These are phyloP conservation scores for Akanthomyces dipterigenus DNA, from an alignment of 2,329 filamentous ascomycete species.

Conservation along the genomic window DNA sequence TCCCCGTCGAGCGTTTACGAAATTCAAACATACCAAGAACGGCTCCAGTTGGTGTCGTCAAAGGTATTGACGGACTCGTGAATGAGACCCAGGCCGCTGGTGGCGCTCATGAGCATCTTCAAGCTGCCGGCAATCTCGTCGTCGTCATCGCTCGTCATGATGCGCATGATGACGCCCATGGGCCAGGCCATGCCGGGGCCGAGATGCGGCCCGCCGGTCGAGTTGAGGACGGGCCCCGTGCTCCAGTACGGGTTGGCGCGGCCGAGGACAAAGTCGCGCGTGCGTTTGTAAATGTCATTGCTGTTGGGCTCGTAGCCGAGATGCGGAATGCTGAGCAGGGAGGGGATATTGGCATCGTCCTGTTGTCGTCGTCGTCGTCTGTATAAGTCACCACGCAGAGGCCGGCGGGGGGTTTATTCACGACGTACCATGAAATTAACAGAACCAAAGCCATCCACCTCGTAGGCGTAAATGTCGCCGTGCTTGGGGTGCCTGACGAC, in stretches of 20 bases:
- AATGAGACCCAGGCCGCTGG: slow-evolving; percentile 66
- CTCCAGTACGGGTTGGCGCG: slow-evolving; percentile 68
- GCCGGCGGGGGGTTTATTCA: neutral
- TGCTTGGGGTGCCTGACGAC: slow-evolving; percentile 55
- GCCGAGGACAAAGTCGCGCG: slow-evolving; percentile 66
- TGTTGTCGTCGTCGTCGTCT: slow-evolving; percentile 8
- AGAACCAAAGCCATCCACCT: slow-evolving; percentile 62
- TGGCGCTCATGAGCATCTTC: slow-evolving; percentile 57
- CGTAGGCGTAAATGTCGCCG: slow-evolving; percentile 61
- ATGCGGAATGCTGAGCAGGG: slow-evolving; percentile 54
- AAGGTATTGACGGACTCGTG: slow-evolving; percentile 54
- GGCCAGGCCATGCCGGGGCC: slow-evolving; percentile 74
- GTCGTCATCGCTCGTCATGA: slow-evolving; percentile 70
- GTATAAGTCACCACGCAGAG: neutral
- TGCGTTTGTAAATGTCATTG: slow-evolving; percentile 62
- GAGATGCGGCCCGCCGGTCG: slow-evolving; percentile 45
- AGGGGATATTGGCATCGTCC: slow-evolving; percentile 59
- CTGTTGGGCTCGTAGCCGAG: slow-evolving; percentile 52
- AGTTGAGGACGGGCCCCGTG: slow-evolving; percentile 44
- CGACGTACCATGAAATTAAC: slow-evolving; percentile 45
- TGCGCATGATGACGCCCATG: slow-evolving; percentile 75
- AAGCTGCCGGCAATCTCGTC: slow-evolving; percentile 66
- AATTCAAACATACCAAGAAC: slow-evolving; percentile 29
- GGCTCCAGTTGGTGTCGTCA: slow-evolving; percentile 26
- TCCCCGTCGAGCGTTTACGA: neutral